Base-by-base conservation (phyloP, 371 early-diverging fungal species). In the Dichotomocladium elegans region DNA sequence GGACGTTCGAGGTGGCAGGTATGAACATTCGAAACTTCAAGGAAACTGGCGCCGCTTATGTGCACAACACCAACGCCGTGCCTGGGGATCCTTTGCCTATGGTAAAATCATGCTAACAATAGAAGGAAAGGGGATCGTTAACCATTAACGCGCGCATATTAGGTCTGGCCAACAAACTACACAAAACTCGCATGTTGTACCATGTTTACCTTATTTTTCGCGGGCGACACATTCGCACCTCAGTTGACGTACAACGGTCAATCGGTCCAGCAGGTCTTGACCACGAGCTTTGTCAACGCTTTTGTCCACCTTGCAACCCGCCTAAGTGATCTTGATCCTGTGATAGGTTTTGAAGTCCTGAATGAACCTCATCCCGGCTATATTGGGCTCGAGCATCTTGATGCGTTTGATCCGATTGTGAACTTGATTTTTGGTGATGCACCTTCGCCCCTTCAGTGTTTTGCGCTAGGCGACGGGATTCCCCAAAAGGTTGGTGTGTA, bases 191-290 rank as follows among this genome's bases (percentile, higher is more conserved):
- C 88, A 12, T 70, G 81, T 6, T 78, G 85, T 14, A 91, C 92
- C 22, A 90, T 92, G 90, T 91, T 90, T 53, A 89, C 92, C 0
- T 61, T 91, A n/a, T 91, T 91, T 51, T 92, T 87, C 64, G 93
- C 71, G 7, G 92, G 91, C 21, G 74, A 83, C 29, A 79, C 76
- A 0, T 90, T 89, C 74, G 89, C 89, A 2, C 92, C 92, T 9
- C 58, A 71, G 0, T 63, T 63, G 26, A 63, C 49, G 27, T 76
- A 78, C 33, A 46, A 80, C 33, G 83, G 80, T 17, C 64, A 68
- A 31, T 53, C 77, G 0, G 64, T 86, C 25, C 87, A 86, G 40
- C 74, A 83, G 37, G 75, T 74, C 15, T 47, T 86, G 17, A 77
- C 81, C 40, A 60, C 64, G 17, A 52, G 70, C 53, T 86, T 76